Evolutionary conservation across 495 filamentous ascomycete species (phyloP).

Genomic region (Aspergillus carlsbadensis): DNA sequence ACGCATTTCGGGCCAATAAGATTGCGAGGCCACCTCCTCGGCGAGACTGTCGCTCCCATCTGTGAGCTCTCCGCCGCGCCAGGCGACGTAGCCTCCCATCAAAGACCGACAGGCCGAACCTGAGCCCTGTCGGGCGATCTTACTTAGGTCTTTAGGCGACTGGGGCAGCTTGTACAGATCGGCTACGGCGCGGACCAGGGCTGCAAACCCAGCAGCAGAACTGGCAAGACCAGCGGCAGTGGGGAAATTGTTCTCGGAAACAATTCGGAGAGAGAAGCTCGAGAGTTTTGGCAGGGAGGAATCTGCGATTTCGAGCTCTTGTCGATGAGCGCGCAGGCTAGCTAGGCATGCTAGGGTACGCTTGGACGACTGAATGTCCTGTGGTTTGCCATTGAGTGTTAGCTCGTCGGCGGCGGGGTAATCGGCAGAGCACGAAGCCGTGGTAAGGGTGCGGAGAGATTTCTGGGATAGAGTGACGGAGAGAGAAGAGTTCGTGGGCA

Average conservation of each 20-base stretch:
- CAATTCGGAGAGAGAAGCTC: conserved; percentile 70
- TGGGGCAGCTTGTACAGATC: conserved; percentile 83
- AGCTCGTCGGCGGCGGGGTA: conserved; percentile 74
- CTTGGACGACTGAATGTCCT: conserved; percentile 76
- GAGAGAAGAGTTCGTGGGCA: conserved; percentile 96
- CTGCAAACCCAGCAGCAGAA: conserved; percentile 92
- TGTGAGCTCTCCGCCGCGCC: conserved; percentile 67
- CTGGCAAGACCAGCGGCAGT: conserved; percentile 95
- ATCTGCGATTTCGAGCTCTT: conserved; percentile 68
- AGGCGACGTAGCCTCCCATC: conserved; percentile 94
- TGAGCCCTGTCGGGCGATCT: conserved; percentile 92
- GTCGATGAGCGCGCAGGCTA: conserved; percentile 74
- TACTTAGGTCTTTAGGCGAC: conserved; percentile 73
- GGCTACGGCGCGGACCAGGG: conserved; percentile 88
- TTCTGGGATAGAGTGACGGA: conserved; percentile 92
- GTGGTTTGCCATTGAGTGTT: conserved; percentile 75
- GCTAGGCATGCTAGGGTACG: conserved; percentile 89
- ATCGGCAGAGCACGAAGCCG: conserved; percentile 80
- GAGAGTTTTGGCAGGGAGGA: conserved; percentile 75
- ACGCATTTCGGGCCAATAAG: conserved; percentile 94
- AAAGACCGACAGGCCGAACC: conserved; percentile 89
- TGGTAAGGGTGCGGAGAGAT: conserved; percentile 93
- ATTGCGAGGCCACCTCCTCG: conserved; percentile 77
- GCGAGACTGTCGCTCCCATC: conserved; percentile 86
- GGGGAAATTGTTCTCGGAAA: conserved; percentile 97